Conservation (phyloP, 2,329 filamentous ascomycete genomes). For the Apiospora marii region DNA sequence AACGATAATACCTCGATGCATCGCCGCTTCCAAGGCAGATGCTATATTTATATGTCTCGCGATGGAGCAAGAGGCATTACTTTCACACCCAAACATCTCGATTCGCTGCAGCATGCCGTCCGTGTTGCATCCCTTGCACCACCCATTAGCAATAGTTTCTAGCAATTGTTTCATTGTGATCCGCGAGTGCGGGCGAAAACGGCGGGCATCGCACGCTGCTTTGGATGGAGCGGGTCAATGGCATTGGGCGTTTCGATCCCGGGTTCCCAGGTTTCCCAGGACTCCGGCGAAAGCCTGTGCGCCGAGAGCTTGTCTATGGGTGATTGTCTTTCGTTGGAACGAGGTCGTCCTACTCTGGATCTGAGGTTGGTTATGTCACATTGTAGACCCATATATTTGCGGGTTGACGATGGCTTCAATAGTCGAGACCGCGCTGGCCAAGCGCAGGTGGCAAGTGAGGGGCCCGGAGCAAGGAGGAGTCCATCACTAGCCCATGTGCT, state of each 20-base stretch:
- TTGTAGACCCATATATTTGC: conserved; percentile 9
- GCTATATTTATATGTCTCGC: conserved; percentile 7
- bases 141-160: not conserved
- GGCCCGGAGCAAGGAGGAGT: not conserved
- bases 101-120: not conserved
- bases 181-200: not conserved
- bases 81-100: conserved; percentile 5
- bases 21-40: conserved; percentile 8
- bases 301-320: not conserved
- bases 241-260: not conserved
- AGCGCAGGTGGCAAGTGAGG: conserved; percentile 21
- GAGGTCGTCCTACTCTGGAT: conserved; percentile 2
- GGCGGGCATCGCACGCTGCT: conserved; percentile 11
- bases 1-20: not conserved
- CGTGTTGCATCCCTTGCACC: not conserved
- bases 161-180: not conserved
- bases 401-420: conserved; percentile 19
- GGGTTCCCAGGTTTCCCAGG: not conserved
- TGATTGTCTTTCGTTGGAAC: not conserved
- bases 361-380: conserved; percentile 18
- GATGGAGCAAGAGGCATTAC: conserved; percentile 5
- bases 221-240: not conserved
- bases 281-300: not conserved
- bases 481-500: not conserved
- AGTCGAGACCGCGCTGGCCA: conserved; percentile 18